Conservation (phyloP, 495 filamentous ascomycete genomes). For the Xylaria nigripes region DNA sequence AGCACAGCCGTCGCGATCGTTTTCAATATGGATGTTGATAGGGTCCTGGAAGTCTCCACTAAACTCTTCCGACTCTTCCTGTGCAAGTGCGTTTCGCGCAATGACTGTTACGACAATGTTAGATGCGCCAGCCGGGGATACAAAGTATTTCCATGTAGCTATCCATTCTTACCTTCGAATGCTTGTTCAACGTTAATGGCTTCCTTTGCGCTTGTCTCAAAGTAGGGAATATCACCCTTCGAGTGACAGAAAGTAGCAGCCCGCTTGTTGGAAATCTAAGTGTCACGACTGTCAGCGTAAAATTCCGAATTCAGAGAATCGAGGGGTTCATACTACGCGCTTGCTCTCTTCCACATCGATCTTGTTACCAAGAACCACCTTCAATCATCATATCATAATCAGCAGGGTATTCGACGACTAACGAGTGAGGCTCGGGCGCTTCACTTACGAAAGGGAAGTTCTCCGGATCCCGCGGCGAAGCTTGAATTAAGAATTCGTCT, state of each 20-base stretch:
- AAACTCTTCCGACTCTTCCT: constrained; percentile 92
- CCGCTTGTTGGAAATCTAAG: constrained; percentile 80
- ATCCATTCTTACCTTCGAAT: constrained; percentile 68
- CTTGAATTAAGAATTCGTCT: constrained; percentile 97
- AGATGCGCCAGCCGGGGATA: not conserved
- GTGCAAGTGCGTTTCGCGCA: constrained; percentile 85
- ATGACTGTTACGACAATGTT: constrained; percentile 56
- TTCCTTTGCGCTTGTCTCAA: constrained; percentile 98
- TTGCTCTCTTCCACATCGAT: constrained; percentile 98
- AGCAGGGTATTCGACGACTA: constrained; percentile 2
- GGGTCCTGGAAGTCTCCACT: constrained; percentile 92
- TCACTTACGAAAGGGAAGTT: constrained; percentile 88
- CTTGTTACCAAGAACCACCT: constrained; percentile 97
- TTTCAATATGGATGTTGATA: constrained; percentile 92
- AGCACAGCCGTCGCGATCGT: constrained; percentile 82
- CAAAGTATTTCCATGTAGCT: not conserved
- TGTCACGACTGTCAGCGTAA: constrained; percentile 1
- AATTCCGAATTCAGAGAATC: not conserved
- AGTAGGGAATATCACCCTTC: constrained; percentile 95
- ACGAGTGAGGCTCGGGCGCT: not conserved
- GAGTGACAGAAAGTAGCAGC: constrained; percentile 96
- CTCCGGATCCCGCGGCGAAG: constrained; percentile 90
- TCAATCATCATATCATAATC: not conserved
- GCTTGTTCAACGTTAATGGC: constrained; percentile 97
- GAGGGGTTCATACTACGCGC: constrained; percentile 54